Evolutionary conservation across 768 basidiomycete species (phyloP).

Genomic region (Hygrophorus pudorinus): DNA sequence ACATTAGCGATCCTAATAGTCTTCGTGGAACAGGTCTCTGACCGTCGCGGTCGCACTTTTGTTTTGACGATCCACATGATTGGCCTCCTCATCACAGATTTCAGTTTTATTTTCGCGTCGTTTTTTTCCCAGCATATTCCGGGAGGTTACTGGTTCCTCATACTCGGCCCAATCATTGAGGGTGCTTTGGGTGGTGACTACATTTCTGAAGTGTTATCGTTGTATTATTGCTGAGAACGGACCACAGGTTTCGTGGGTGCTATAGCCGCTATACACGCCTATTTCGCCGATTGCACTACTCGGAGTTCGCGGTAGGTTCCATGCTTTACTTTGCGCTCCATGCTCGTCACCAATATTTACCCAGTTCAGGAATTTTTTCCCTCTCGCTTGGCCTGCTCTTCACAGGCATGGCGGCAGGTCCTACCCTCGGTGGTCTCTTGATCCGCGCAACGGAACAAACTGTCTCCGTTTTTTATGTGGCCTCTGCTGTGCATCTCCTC

Average conservation of each 20-base stretch:
- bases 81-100: conserved; percentile 53
- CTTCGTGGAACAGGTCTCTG: conserved; percentile 45
- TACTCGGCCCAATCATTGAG: conserved; percentile 56
- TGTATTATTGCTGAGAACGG: conserved; percentile 4
- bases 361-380: conserved; percentile 58
- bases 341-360: not conserved
- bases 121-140: conserved; percentile 51
- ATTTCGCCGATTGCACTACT: conserved; percentile 57
- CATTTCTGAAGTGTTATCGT: not conserved
- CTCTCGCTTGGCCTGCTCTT: conserved; percentile 58
- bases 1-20: conserved; percentile 7
- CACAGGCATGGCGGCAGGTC: conserved; percentile 69
- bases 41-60: conserved; percentile 61
- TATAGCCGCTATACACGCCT: conserved; percentile 48
- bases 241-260: conserved; percentile 41
- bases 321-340: not conserved
- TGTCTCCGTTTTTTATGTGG: conserved; percentile 66
- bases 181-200: conserved; percentile 62
- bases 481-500: conserved; percentile 37
- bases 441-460: conserved; percentile 45
- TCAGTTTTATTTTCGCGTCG: conserved; percentile 58
- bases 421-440: conserved; percentile 57
- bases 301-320: conserved; percentile 38
- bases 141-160: conserved; percentile 74
- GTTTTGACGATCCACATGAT: conserved; percentile 52